These are phyloP conservation scores for Salix brachista DNA, from an alignment of 345 rosid genomes.

Conservation along the genomic window DNA sequence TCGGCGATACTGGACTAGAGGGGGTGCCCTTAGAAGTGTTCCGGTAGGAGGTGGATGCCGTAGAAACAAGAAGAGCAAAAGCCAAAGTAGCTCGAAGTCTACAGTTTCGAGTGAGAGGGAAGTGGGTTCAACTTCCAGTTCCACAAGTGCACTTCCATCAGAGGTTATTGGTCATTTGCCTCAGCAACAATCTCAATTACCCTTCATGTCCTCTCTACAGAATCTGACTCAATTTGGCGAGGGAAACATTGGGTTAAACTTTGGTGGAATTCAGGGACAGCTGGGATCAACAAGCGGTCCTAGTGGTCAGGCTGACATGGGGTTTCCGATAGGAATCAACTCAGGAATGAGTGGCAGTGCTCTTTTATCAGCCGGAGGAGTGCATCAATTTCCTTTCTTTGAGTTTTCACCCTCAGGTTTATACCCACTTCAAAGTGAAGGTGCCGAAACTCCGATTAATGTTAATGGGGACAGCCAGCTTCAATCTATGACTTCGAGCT, in stretches of 20 bases:
- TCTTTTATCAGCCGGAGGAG: constrained; percentile 26
- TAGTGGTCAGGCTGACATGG: constrained; percentile 34
- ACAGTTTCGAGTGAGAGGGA: constrained; percentile 29
- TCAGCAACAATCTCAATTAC: constrained; percentile 36
- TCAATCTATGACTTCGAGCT: constrained; percentile 28
- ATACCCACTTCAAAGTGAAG: constrained; percentile 42
- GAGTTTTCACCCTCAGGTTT: constrained; percentile 35
- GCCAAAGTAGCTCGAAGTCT: constrained; percentile 37
- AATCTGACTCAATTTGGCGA: constrained; percentile 37
- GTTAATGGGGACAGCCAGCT: constrained; percentile 28
- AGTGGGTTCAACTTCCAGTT: constrained; percentile 23
- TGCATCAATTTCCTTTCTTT: constrained; percentile 49
- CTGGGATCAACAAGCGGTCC: constrained; percentile 26
- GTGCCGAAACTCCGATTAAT: constrained; percentile 38
- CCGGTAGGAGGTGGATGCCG: constrained; percentile 84
- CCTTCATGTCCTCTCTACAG: constrained; percentile 48
- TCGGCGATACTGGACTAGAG: constrained; percentile 80
- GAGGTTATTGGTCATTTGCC: constrained; percentile 37
- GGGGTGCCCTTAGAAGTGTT: constrained; percentile 67
- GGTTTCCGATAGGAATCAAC: constrained; percentile 41
- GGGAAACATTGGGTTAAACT: constrained; percentile 55
- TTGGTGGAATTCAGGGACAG: constrained; percentile 36
- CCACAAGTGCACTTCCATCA: constrained; percentile 34
- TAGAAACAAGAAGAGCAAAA: constrained; percentile 58
- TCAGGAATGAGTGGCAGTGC: constrained; percentile 24